phyloP scores from a whole-genome alignment of 2,329 filamentous ascomycete species.

The Xylariaceae sp. region DNA sequence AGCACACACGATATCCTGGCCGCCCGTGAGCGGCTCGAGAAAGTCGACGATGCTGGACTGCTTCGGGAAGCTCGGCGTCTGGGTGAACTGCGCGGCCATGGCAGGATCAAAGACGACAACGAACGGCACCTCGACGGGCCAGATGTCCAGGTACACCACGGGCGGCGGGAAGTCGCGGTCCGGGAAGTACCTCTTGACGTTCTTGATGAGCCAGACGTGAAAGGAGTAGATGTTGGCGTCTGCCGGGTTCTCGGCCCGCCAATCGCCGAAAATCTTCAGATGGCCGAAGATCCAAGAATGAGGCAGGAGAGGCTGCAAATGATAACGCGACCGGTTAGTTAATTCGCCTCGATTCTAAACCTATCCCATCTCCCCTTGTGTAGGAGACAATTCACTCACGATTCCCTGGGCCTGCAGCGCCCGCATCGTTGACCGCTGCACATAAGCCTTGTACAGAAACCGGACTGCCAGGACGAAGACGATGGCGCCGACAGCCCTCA shows the following conservation, averaged over 20 bases:
- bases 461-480: conserved; percentile 14
- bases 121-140: conserved; percentile 21
- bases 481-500: conserved; percentile 18
- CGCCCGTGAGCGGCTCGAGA: conserved; percentile 28
- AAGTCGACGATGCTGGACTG: conserved; percentile 7
- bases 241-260: conserved; percentile 19
- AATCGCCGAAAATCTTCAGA: conserved; percentile 22
- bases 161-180: conserved; percentile 20
- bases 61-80: conserved; percentile 22
- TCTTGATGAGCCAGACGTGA: conserved; percentile 23
- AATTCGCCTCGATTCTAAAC: neutral
- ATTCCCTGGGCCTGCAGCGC: conserved; percentile 23
- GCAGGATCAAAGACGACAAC: conserved; percentile 21
- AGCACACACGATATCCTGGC: conserved; percentile 29
- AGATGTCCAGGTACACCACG: conserved; percentile 27
- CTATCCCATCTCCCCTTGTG: no score
- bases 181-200: conserved; percentile 24
- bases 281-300: conserved; percentile 27
- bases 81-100: conserved; percentile 22
- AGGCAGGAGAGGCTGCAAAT: conserved; percentile 23
- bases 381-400: conserved; percentile 21
- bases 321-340: conserved; percentile 11
- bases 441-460: conserved; percentile 23
- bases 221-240: conserved; percentile 26
- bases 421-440: conserved; percentile 16